A percentile compares a stretch with the other conserved stretches of the same genome.
Conservation (phyloP, 148 eudicot genomes). For the Arctostaphylos glauca region DNA sequence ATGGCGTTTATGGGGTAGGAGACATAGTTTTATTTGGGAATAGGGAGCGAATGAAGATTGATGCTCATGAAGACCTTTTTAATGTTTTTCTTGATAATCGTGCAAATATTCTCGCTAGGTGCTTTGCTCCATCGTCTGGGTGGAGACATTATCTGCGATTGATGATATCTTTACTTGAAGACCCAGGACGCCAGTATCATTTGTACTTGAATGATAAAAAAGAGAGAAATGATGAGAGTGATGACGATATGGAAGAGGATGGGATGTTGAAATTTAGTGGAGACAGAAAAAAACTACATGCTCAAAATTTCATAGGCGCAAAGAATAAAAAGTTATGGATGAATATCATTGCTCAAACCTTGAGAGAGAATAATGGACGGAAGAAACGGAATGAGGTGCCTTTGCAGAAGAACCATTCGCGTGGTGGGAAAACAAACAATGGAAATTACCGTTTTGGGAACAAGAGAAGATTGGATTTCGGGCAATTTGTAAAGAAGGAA, state of each 20-base stretch:
- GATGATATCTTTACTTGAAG: conserved; percentile 49
- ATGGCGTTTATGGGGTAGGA: conserved; percentile 45
- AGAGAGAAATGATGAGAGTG: neutral
- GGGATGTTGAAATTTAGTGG: neutral
- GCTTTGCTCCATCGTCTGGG: conserved; percentile 44
- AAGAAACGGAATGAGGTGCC: neutral
- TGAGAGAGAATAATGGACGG: conserved; percentile 18
- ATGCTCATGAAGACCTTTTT: conserved; percentile 33
- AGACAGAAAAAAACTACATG: neutral
- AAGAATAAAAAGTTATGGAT: conserved; percentile 16
- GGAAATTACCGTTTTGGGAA: neutral
- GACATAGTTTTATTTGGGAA: conserved; percentile 62
- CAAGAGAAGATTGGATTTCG: conserved; percentile 25
- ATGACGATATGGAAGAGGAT: neutral
- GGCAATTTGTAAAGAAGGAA: conserved; percentile 33
- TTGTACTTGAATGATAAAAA: conserved; percentile 27
- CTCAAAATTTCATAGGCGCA: neutral
- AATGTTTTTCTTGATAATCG: conserved; percentile 50
- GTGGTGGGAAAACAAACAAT: neutral
- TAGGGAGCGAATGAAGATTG: conserved; percentile 51
- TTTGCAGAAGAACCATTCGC: neutral
- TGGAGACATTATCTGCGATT: conserved; percentile 39
- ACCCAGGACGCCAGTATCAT: conserved; percentile 35
- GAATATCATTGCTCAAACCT: conserved; percentile 21
- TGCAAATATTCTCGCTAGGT: conserved; percentile 26